Evolutionary conservation across 2,329 filamentous ascomycete species (phyloP).

Genomic region (Scedosporium apiospermum): DNA sequence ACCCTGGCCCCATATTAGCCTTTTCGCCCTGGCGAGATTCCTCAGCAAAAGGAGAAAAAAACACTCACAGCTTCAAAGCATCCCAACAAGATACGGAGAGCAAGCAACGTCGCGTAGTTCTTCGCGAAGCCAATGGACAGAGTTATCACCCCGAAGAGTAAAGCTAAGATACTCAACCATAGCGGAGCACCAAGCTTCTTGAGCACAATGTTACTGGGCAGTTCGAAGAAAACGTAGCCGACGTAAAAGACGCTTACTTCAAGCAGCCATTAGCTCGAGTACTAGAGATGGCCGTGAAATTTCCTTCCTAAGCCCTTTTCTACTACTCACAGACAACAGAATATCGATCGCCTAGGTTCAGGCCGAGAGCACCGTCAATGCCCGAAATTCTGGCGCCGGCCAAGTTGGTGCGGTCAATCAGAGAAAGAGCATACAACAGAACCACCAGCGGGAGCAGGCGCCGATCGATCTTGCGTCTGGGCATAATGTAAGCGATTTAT

Average conservation of each 20-base stretch:
- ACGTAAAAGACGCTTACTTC: constrained; percentile 56
- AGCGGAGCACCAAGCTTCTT: constrained; percentile 16
- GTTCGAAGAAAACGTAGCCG: constrained; percentile 57
- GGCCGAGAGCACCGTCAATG: neutral
- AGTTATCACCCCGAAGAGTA: neutral
- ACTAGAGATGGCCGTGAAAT: neutral
- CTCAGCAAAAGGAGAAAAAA: neutral
- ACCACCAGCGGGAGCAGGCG: neutral
- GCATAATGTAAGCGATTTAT: neutral
- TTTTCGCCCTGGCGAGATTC: no score
- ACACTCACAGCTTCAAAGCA: neutral
- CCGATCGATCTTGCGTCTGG: neutral
- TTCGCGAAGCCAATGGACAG: neutral
- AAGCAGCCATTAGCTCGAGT: constrained; percentile 48
- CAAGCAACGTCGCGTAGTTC: neutral
- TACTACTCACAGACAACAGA: neutral
- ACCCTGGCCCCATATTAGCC: neutral
- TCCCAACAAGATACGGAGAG: neutral
- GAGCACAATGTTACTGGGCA: constrained; percentile 55
- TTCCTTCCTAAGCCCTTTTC: neutral
- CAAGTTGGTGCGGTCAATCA: neutral
- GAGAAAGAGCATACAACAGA: neutral
- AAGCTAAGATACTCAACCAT: neutral
- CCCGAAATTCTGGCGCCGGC: neutral
- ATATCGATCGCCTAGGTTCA: neutral